Base-by-base conservation (phyloP, 2,329 filamentous ascomycete genomes). In the Cladophialophora chaetospira region DNA sequence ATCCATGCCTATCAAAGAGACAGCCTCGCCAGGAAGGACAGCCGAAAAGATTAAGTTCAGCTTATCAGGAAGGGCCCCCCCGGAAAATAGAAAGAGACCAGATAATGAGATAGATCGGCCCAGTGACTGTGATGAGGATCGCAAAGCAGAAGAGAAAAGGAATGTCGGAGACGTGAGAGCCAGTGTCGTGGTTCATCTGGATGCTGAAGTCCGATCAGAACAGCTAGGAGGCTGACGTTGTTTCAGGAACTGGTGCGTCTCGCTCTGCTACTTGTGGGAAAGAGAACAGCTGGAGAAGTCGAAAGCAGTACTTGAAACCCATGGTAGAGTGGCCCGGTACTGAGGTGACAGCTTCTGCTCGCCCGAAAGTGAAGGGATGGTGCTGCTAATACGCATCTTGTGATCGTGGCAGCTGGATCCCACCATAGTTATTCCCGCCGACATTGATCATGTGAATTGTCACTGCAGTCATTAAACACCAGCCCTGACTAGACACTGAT, bases 401-500 rank as follows among this genome's bases (percentile, higher is more conserved):
- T 35, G 23, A 21, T 15, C 15, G 36, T 40, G 8, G 15, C 23
- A 15, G 9, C 17, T 40, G 10, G 36, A 8, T 40, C 36, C 23
- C 17, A 15, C 17, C 11, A 21, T 40, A 15, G 9, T 40, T 19
- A 40, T 21, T 40, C 15, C n/a, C 5, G 36, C 36, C 36, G 8
- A 40, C 11, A 21, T 9, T 10, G 15, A 2, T 21, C 6, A 19
- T 15, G 15, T 40, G 36, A 35, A 21, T n/a, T 6, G 25, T 17
- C 17, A 26, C 29, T 9, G 40, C 25, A 21, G 25, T 19, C 11
- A n/a, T 4, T 23, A 17, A 35, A 5, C 9, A 17, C 25, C 2
- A 10, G 45, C 4, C 47, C 19, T 29, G 35, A 13, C 59, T 80
- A 92, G 54, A 92, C 88, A 71, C 87, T 91, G 69, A 93, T 93